A percentile compares a stretch with the other conserved stretches of the same genome.
phyloP scores from a whole-genome alignment of 2,329 filamentous ascomycete species.

The Talaromyces sp. region DNA sequence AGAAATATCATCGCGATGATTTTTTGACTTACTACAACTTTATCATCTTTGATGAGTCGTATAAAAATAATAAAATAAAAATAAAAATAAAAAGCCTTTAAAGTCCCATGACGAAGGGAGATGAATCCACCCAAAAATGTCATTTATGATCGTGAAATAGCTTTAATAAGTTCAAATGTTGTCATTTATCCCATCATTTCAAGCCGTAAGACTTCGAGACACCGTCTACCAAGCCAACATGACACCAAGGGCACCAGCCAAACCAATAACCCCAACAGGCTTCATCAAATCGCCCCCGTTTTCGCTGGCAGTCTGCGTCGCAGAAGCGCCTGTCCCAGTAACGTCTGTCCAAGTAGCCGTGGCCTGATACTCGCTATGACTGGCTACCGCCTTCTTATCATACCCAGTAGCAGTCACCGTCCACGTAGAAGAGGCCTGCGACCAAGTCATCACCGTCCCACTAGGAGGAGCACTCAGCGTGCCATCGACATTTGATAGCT shows the following conservation, averaged over 20 bases:
- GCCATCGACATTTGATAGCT: slow-evolving; percentile 32
- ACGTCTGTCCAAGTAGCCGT: slow-evolving; percentile 21
- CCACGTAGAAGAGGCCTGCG: slow-evolving; percentile 35
- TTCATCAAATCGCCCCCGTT: slow-evolving; percentile 3
- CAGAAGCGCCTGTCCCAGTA: slow-evolving; percentile 14
- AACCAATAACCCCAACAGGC: slow-evolving; percentile 6
- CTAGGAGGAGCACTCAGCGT: slow-evolving; percentile 38
- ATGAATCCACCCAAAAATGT: too few relatives aligned
- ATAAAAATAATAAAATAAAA: too few relatives aligned
- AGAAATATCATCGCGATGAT: too few relatives aligned
- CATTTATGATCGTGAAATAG: too few relatives aligned
- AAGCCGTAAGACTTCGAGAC: not conserved
- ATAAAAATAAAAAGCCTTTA: too few relatives aligned
- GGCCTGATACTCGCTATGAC: slow-evolving; percentile 17
- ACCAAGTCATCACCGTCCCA: slow-evolving; percentile 40
- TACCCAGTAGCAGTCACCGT: slow-evolving; percentile 40
- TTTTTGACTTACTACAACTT: too few relatives aligned
- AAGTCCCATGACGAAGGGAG: too few relatives aligned
- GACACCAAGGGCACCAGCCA: slow-evolving; percentile 11
- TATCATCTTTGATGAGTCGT: too few relatives aligned
- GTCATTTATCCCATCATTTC: not conserved
- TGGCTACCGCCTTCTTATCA: slow-evolving; percentile 23
- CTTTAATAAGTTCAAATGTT: too few relatives aligned
- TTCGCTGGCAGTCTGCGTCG: slow-evolving; percentile 13
- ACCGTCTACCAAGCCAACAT: slow-evolving; percentile 1